phyloP scores from a whole-genome alignment of 768 basidiomycete genomes.

The Leccinum uliginosum region DNA sequence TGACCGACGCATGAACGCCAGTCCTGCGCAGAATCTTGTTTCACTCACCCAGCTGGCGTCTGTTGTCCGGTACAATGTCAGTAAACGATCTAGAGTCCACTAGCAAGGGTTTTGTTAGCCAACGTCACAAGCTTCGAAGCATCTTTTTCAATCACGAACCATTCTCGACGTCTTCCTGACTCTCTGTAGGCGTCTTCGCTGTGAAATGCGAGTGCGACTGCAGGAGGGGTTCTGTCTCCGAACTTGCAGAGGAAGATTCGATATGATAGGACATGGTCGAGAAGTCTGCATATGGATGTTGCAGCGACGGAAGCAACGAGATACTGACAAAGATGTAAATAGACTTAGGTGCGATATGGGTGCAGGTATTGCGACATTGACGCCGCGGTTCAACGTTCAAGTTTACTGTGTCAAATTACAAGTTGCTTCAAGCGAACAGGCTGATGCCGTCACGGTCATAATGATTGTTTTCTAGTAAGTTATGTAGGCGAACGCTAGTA shows the following conservation, averaged over 20 bases:
- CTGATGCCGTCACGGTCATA: background rate
- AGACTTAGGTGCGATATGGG: no score
- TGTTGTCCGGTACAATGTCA: conserved; percentile 45
- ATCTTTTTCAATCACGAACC: conserved; percentile 8
- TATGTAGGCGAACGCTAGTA: no score
- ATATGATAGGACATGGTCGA: conserved; percentile 2
- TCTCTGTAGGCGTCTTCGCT: background rate
- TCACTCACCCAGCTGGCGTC: conserved; percentile 47
- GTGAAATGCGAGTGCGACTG: background rate
- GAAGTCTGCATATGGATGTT: background rate
- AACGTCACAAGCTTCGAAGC: background rate
- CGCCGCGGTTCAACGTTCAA: no score
- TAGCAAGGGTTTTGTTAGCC: background rate
- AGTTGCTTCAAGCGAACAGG: no score
- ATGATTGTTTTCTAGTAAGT: no score
- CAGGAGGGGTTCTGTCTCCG: conserved; percentile 23
- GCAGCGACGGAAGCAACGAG: background rate
- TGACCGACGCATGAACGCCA: background rate
- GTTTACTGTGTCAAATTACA: no score
- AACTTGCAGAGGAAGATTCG: background rate
- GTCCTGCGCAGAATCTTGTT: background rate
- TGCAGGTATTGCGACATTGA: no score
- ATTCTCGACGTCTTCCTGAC: conserved; percentile 2
- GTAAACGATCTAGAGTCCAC: conserved; percentile 15
- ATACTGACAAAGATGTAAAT: background rate